phyloP scores from a whole-genome alignment of 345 rosid species.

The Iberis pinnata region DNA sequence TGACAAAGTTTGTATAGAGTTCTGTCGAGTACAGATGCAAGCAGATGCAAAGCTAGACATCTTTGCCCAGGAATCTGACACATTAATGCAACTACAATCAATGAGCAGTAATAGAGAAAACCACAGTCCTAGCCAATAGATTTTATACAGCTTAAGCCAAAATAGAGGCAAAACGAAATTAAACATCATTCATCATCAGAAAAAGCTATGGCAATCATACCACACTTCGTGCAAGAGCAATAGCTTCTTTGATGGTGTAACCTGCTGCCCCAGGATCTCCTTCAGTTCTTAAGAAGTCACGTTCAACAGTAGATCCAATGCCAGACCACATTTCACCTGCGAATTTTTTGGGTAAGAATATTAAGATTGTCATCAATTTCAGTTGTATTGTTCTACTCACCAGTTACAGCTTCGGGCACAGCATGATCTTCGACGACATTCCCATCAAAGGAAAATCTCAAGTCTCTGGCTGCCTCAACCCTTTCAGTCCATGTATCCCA shows the following conservation, averaged over 20 bases:
- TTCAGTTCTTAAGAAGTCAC: constrained; percentile 77
- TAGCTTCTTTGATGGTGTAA: constrained; percentile 81
- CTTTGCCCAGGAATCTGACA: constrained; percentile 83
- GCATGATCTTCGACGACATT: constrained; percentile 41
- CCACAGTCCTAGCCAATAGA: neutral
- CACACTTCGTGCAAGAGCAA: constrained; percentile 70
- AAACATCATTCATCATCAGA: neutral
- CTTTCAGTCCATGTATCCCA: constrained; percentile 83
- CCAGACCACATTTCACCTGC: constrained; percentile 39
- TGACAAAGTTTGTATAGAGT: constrained; percentile 42
- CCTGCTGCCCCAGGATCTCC: constrained; percentile 93
- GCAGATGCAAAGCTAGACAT: constrained; percentile 63
- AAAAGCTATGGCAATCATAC: constrained; percentile 39
- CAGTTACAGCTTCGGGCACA: constrained; percentile 27
- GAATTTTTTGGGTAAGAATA: constrained; percentile 24
- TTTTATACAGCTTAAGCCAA: constrained; percentile 15
- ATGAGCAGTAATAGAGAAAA: constrained; percentile 1
- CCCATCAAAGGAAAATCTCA: constrained; percentile 80
- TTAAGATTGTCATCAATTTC: neutral
- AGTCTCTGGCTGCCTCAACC: constrained; percentile 66
- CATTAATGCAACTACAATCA: constrained; percentile 8
- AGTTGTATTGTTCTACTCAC: constrained; percentile 35
- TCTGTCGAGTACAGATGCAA: constrained; percentile 70
- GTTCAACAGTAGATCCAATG: constrained; percentile 47
- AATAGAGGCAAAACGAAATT: neutral